phyloP scores from a whole-genome alignment of 2,329 filamentous ascomycete species.

The Alternaria alternata region DNA sequence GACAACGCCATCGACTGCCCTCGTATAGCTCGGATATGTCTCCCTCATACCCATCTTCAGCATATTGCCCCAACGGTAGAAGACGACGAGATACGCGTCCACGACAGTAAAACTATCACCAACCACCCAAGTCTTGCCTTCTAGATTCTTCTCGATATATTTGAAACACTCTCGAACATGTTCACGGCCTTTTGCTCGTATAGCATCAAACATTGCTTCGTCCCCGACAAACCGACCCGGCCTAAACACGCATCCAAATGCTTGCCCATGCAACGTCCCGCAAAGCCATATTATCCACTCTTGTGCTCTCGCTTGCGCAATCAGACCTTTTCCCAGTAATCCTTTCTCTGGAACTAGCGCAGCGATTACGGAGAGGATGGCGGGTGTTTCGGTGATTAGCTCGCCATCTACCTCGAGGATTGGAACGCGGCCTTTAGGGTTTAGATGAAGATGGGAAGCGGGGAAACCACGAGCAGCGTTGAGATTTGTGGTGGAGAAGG shows the following conservation, averaged over 20 bases:
- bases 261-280: constrained; percentile 29
- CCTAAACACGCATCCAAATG: constrained; percentile 25
- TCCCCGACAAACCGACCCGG: constrained; percentile 23
- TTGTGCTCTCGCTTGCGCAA: constrained; percentile 26
- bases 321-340: constrained; percentile 22
- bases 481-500: constrained; percentile 20
- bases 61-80: constrained; percentile 30
- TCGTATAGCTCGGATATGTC: constrained; percentile 26
- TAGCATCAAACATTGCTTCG: constrained; percentile 12
- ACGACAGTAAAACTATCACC: not conserved
- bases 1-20: constrained; percentile 16
- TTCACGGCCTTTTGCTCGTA: constrained; percentile 11
- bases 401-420: constrained; percentile 27
- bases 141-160: not conserved
- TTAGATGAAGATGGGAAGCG: constrained; percentile 21
- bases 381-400: constrained; percentile 26
- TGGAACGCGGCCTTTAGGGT: constrained; percentile 33
- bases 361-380: not conserved
- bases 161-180: not conserved
- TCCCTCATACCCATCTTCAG: constrained; percentile 22
- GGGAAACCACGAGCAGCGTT: constrained; percentile 18
- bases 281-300: constrained; percentile 34
- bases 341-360: constrained; percentile 19
- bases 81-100: constrained; percentile 30
- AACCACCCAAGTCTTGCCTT: not conserved